Evolutionary conservation across 208 protist species (phyloP).

Genomic region (Trypanosoma avium): DNA sequence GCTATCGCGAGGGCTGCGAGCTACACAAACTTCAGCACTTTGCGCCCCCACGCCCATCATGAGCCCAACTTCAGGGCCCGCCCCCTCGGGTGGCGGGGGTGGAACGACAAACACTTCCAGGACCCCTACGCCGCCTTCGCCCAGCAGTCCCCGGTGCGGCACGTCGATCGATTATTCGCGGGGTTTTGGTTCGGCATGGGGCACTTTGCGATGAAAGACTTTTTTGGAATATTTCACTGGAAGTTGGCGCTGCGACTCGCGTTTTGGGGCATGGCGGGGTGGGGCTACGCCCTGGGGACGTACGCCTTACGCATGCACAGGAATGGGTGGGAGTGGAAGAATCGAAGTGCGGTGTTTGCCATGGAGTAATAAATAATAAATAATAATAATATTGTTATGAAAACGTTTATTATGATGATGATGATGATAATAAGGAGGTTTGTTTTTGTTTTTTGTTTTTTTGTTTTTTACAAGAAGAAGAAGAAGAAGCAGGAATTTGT

Average conservation of each 20-base stretch:
- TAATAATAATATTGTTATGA: too few relatives aligned
- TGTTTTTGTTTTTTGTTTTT: too few relatives aligned
- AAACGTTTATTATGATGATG: too few relatives aligned
- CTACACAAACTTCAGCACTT: constrained; percentile 81
- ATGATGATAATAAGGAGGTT: too few relatives aligned
- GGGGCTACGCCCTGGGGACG: constrained; percentile 36
- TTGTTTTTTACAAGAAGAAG: too few relatives aligned
- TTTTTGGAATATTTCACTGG: constrained; percentile 76
- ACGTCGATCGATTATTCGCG: constrained; percentile 56
- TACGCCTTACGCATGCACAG: constrained; percentile 81
- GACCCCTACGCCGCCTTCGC: constrained; percentile 76
- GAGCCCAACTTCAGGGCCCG: constrained; percentile 80
- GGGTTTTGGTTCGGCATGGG: constrained; percentile 84
- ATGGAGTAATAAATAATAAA: constrained; percentile 55
- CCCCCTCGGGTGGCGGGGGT: constrained; percentile 71
- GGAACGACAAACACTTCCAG: constrained; percentile 66
- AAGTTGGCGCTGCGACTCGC: constrained; percentile 59
- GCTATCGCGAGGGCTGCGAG: constrained; percentile 64
- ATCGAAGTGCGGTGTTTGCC: constrained; percentile 77
- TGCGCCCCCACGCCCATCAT: constrained; percentile 64
- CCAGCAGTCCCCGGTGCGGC: constrained; percentile 60
- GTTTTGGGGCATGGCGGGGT: constrained; percentile 55
- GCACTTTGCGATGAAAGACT: constrained; percentile 81
- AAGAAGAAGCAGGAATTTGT: too few relatives aligned
- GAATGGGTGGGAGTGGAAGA: constrained; percentile 90